Base-by-base conservation (phyloP, 2,329 filamentous ascomycete species). In the Sporothrix inflata region DNA sequence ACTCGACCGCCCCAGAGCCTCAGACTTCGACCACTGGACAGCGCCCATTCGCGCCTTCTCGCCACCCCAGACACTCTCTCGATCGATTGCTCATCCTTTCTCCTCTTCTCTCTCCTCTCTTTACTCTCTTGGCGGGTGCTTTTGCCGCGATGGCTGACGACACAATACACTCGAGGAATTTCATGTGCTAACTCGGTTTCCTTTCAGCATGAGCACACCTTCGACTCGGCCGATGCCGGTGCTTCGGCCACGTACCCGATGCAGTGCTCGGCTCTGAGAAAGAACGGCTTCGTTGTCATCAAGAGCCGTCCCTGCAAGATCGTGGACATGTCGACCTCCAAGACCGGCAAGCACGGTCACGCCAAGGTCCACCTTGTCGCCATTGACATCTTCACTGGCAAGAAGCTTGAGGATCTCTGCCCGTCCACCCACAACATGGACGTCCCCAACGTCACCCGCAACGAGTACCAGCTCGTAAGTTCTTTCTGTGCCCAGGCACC, bases 321-420 rank as follows among this genome's bases (percentile, higher is more conserved):
- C 81, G 93, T 98, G 85, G 96, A 99, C 83, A 99, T 99, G 97
- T 97, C 94, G 79, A 99, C 96, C 88, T 99, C 96, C 85, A 99
- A 99, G 94, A 99, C 96, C 79, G 96, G 96, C 87, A 99, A 99
- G 94, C 96, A 99, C 92, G 96, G 96, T 85, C 97, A 99, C 93
- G 96, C 96, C 87, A 99, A 99, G 92, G 96, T 99, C 84, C 95
- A 99, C 87, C 88, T 99, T 80, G 92, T 98, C 81, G 96, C 94
- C 83, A 90, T 97, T 84, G 96, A 99, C 85, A 98, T 99, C 88
- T 99, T 99, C 92, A 99, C 94, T 78, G 89, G 89, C 90, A 99
- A 98, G 93, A 99, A 99, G 91, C 90, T 97, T 78, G 96, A 99
- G 89, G 97, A 99, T 88, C 91, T 99, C 76, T 98, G 91, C 85